phyloP scores from a whole-genome alignment of 192 early-diverging fungal genomes.

The Obelidium mucronatum region DNA sequence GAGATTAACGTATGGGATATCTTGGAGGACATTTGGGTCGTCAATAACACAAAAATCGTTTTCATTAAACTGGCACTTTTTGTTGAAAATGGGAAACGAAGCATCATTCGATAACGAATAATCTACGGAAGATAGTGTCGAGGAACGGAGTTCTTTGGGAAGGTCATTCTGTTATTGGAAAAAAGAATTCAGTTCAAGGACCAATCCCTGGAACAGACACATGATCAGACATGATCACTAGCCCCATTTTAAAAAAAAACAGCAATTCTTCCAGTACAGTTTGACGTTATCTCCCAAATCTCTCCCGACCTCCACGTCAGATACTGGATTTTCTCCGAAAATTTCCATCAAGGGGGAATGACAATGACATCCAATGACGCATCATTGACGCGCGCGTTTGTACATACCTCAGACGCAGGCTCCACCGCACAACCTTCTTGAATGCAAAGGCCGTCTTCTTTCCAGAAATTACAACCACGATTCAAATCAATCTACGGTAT shows the following conservation, averaged over 20 bases:
- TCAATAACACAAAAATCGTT: constrained; percentile 91
- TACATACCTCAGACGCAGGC: constrained; percentile 74
- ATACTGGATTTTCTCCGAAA: no score
- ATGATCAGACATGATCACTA: no score
- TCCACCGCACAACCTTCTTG: constrained; percentile 85
- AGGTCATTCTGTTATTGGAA: constrained; percentile 53
- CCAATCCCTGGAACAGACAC: no score
- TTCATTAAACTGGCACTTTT: constrained; percentile 48
- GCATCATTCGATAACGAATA: constrained; percentile 58
- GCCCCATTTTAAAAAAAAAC: no score
- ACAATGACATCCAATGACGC: not conserved
- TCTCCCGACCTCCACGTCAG: no score
- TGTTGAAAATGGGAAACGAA: constrained; percentile 46
- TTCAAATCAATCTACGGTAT: constrained; percentile 84
- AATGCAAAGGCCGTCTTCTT: constrained; percentile 80
- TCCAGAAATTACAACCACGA: constrained; percentile 91
- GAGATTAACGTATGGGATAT: constrained; percentile 85
- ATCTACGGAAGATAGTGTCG: constrained; percentile 74
- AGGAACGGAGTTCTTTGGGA: constrained; percentile 58
- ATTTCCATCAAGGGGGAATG: not conserved
- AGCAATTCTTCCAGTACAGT: no score
- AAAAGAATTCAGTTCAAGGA: no score
- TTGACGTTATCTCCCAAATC: no score
- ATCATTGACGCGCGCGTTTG: not conserved
- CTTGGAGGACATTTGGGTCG: constrained; percentile 71